Evolutionary conservation across 2,329 filamentous ascomycete species (phyloP), one percentile per base, ranked within the genome.

Genomic region (Helotiales sp.): DNA sequence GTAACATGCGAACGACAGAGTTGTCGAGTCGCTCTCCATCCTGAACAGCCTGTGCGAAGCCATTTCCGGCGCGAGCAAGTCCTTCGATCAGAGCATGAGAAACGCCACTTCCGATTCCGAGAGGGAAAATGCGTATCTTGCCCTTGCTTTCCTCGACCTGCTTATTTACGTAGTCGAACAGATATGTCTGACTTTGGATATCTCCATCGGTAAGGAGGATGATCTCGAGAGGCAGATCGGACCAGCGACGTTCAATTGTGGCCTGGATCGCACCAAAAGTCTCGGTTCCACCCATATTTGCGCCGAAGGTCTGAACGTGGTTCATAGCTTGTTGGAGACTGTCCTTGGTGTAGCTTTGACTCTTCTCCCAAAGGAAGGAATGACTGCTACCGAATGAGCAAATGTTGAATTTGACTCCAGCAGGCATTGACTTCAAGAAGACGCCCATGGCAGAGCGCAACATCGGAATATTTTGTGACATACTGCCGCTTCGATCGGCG

Each of bases 1-100:
- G 92, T 65, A 93, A 80, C 91, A 93, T 93, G 2, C 91, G 85
- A 2, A 93, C 83, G 0, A 93, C 84, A 75, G 91, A 91, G 70
- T 80, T 85, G 72, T 91, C 87, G 78, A 92, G 86, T 73, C 89
- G 87, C 75, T 93, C 91, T 1, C 84, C 79, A 6, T 86, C 78
- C 1, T 81, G 82, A 0, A 93, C 89, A 0, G 84, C 82, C 75
- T 93, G 90, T 0, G 85, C 77, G 67, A 89, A 88, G 2, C 86
- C 86, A 22, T 84, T 83, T 1, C 87, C 86, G 10, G 82, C 83
- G 6, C 82, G 78, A 0, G 85, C 84, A 52, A 86, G 79, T 0
- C 86, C 85, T 63, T 88, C 84, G 5, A 88, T 82, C 8, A 89
- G 76, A 1, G 82, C 75, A 70, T 85, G 82, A 40, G 84, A 87